Conservation (phyloP, 1,139 yeast species). For the Candida tetrigidarum region DNA sequence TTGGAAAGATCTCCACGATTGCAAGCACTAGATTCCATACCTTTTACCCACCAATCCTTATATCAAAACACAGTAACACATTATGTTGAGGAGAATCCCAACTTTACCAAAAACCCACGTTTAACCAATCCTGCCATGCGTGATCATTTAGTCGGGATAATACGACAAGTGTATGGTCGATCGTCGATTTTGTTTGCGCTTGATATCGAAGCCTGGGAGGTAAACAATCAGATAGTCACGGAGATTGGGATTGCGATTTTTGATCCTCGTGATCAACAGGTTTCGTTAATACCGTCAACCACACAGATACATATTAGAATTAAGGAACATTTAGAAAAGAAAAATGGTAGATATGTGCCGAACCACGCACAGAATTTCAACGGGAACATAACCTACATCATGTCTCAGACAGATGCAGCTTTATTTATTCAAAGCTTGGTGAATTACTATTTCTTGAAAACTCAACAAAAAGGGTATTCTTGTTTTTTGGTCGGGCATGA, state of each 20-base stretch:
- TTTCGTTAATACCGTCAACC: slow-evolving; percentile 46
- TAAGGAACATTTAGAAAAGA: slow-evolving; percentile 46
- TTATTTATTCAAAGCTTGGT: slow-evolving; percentile 46
- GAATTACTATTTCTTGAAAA: slow-evolving; percentile 39
- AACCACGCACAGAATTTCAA: slow-evolving; percentile 61
- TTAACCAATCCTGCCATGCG: slow-evolving; percentile 7
- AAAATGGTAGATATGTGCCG: slow-evolving; percentile 65
- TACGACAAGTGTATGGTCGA: slow-evolving; percentile 27
- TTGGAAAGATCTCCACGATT: not conserved
- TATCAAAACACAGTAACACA: not conserved
- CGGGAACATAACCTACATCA: slow-evolving; percentile 55
- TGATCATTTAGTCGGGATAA: slow-evolving; percentile 7
- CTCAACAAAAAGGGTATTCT: slow-evolving; percentile 13
- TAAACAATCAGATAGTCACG: slow-evolving; percentile 47
- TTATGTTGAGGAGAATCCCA: not conserved
- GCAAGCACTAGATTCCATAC: not conserved
- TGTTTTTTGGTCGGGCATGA: slow-evolving; percentile 69
- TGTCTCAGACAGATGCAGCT: slow-evolving; percentile 40
- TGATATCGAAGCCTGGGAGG: slow-evolving; percentile 73
- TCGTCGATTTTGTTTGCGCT: slow-evolving; percentile 51
- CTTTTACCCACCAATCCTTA: not conserved
- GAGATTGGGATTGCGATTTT: slow-evolving; percentile 73
- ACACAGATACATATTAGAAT: slow-evolving; percentile 60
- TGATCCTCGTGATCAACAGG: slow-evolving; percentile 55
- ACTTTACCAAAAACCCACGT: slow-evolving; percentile 11